Base-by-base conservation (phyloP, 2,329 filamentous ascomycete genomes). In the Trichoderma sp. region DNA sequence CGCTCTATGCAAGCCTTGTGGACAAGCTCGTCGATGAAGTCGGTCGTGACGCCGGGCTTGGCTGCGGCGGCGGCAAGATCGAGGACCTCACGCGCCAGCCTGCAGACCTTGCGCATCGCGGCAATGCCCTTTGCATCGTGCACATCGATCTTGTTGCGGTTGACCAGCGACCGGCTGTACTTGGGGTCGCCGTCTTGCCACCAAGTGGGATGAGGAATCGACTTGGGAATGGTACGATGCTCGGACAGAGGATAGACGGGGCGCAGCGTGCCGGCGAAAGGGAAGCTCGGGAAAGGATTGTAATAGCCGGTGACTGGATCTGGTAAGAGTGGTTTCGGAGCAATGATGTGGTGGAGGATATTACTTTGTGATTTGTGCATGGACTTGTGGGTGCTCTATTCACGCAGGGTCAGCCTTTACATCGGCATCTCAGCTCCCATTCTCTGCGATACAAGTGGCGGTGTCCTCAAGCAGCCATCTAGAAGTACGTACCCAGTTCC, bases 1-100 rank as follows among this genome's bases (percentile, higher is more conserved):
- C 96, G 88, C 82, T 97, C 95, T 73, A 98, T 83, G 78, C 93
- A 97, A 63, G 95, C 96, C 75, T 97, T 93, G 83, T 99, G 96
- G 51, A 97, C 94, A 71, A 98, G 85, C 81, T 96, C 91, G 77
- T 99, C 96, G 69, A 99, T 93, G 75, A 96, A 90, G 77, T 99
- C 96, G 7, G 96, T 98, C 7, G 95, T 97, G 39, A 98, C 91
- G 59, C 96, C 96, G n/a, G 96, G 95, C 77, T 90, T 91, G 56
- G 91, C 82, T 63, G 91, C 95, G 16, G 90, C 89, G 0, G 93
- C 96, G 1, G 94, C 93, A 76, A 97, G 91, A 79, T 99, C 96
- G 71, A 99, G 83, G 13, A 98, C 94, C 82, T 99, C 96, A 78
- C 96, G 87, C 21, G 92, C 93, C 71, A 97, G 81, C 60, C 88